Base-by-base conservation (phyloP, 2,329 filamentous ascomycete species). In the Neopestalotiopsis sp. region DNA sequence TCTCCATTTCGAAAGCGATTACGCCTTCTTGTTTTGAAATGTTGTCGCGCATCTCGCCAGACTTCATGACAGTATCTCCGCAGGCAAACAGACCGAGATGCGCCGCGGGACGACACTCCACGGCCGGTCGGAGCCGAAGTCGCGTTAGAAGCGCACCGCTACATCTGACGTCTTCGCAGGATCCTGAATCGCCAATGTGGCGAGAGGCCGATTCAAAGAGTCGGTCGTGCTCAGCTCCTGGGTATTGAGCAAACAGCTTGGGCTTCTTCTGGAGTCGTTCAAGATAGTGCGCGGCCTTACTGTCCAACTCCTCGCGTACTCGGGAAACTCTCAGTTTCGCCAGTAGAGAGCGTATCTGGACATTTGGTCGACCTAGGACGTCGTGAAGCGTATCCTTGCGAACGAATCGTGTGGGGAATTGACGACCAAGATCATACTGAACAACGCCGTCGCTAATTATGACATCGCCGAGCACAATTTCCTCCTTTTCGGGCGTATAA, bases 381-480 rank as follows among this genome's bases (percentile, higher is more conserved):
- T 67, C 28, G 40, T 70, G 67, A 5, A 71, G 4, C 20, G 38
- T 63, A 59, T 12, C 71, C 67, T 40, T 69, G 73, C 4, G 12
- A 14, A 0, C 3, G 45, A 30, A 72, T 30, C 74, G 61, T 10
- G 70, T 71, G 65, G 75, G 71, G 4, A 73, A 69, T 1, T 71
- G 69, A 61, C 76, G 77, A 5, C 76, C 77, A 63, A 72, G 76
- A 65, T 80, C 78, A 66, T 79, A 80, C 28, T 80, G 78, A 4
- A 79, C 59, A 1, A 80, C 73, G 1, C 75, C 75, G 0, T 71
- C 71, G 1, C 77, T 75, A n/a, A 80, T 77, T 0, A 79, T 77
- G 34, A 80, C 65, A 49, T 80, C 78, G 0, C 78, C 78, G 1
- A 80, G 73, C 3, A 75, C 71, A 13, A 79, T 76, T 45, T 79